These are phyloP conservation scores for Catharanthus roseus DNA, from an alignment of 257 asterid species.

Conservation along the genomic window DNA sequence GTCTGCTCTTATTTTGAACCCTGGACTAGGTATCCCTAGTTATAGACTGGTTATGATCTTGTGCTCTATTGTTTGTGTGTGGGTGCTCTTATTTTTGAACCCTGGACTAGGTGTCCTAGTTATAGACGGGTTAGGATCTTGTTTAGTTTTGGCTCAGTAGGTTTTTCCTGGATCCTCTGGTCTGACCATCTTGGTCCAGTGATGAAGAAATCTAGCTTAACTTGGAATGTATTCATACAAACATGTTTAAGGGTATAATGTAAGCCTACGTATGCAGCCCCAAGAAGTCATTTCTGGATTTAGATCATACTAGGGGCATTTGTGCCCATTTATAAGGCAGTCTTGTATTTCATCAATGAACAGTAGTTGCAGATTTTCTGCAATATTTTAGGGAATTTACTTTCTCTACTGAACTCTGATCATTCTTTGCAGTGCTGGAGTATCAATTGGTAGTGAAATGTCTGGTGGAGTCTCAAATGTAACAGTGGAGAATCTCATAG, in stretches of 20 bases:
- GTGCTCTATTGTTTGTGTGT: no score
- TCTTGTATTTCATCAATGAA: not conserved
- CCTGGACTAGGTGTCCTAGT: not conserved
- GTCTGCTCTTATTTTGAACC: no score
- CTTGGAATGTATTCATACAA: not conserved
- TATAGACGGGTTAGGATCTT: not conserved
- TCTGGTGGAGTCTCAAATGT: slow-evolving; percentile 85
- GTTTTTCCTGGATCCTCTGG: not conserved
- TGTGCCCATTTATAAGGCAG: not conserved
- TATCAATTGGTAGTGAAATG: slow-evolving; percentile 95
- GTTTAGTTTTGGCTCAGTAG: not conserved
- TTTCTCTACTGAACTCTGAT: slow-evolving; percentile 21
- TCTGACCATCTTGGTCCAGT: not conserved
- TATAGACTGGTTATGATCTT: not conserved
- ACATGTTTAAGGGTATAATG: not conserved
- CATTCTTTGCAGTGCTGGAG: slow-evolving; percentile 69
- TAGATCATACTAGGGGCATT: not conserved
- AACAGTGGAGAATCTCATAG: slow-evolving; percentile 63
- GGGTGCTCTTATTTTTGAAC: not conserved
- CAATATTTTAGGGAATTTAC: not conserved
- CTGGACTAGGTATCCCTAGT: not conserved
- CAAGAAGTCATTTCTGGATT: not conserved
- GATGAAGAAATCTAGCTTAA: not conserved
- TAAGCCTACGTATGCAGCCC: not conserved
- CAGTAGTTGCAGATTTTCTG: not conserved